Evolutionary conservation across 371 early-diverging fungal genomes (phyloP), one percentile per base, ranked within the genome.

Genomic region (Neoconidiobolus thromboides): DNA sequence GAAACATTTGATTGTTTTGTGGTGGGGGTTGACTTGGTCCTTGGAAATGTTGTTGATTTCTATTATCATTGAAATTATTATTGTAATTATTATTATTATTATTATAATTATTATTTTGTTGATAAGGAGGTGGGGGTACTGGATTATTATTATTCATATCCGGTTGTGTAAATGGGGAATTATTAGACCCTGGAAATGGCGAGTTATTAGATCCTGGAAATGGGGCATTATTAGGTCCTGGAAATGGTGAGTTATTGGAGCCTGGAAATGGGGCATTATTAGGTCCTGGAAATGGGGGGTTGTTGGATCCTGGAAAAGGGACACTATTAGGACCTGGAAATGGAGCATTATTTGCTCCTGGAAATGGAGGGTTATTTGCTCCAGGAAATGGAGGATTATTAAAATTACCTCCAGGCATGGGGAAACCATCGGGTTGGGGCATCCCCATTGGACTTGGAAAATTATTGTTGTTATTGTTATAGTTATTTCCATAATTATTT

Each of bases 1-100:
- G 38, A 12, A 60, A 55, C 14, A 36, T 37, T 15, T n/a, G 14
- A 12, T 39, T 50, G 12, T 41, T 38, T 48, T 47, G 63, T 4
- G 60, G 49, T 42, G 58, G 53, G 40, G 54, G 58, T 40, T 55
- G 37, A n/a, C 43, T 26, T 1, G 51, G 51, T 51, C 12, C 48
- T 14, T 10, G 41, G 44, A 37, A 53, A 40, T 48, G 58, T 38
- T 48, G 37, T 15, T 37, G 37, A 39, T 14, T 7, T 15, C 52
- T 38, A 9, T 6, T 15, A 6, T 51, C 6, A 38, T 51, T 6
- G 5, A 4, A 4, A 6, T 38, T 5, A 51, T 15, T 38, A 4
- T 7, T n/a, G n/a, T n/a, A n/a, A n/a, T n/a, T n/a, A n/a, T n/a
- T n/a, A n/a, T n/a, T n/a, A n/a, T n/a, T n/a, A n/a, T 38, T n/a